Percentiles rank a stretch among this genome's conserved stretches.
phyloP scores from a whole-genome alignment of 352 stramenopile species.

The Phytophthora aleatoria region DNA sequence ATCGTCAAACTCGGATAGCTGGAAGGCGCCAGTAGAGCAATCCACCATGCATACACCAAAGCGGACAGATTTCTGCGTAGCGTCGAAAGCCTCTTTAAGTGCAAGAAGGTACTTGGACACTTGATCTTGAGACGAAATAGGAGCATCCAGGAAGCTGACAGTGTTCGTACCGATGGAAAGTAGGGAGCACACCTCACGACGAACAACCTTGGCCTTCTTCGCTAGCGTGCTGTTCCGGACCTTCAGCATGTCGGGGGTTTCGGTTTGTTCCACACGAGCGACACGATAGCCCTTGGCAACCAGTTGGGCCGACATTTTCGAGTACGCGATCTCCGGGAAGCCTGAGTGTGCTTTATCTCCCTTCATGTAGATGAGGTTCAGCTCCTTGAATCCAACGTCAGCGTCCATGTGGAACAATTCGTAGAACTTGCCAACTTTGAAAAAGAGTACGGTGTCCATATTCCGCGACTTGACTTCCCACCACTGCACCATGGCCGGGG shows the following conservation, averaged over 20 bases:
- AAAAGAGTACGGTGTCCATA: conserved; percentile 98
- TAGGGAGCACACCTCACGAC: conserved; percentile 96
- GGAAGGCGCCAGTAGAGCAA: conserved; percentile 92
- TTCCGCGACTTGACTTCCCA: conserved; percentile 98
- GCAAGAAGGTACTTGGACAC: conserved; percentile 65
- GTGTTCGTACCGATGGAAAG: conserved; percentile 96
- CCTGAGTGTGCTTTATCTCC: conserved; percentile 96
- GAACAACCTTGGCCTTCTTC: conserved; percentile 89
- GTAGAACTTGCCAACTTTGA: conserved; percentile 99
- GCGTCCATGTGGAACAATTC: conserved; percentile 98
- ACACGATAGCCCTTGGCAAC: conserved; percentile 97
- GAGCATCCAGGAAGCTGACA: conserved; percentile 93
- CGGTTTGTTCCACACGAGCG: conserved; percentile 98
- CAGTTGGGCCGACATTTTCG: conserved; percentile 94
- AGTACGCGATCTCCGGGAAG: conserved; percentile 98
- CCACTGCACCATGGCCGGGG: conserved; percentile 97
- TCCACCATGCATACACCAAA: conserved; percentile 97
- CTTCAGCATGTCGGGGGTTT: conserved; percentile 98
- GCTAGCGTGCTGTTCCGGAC: conserved; percentile 84
- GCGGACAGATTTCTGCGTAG: conserved; percentile 44
- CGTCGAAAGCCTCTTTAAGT: conserved; percentile 79
- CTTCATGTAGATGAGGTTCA: conserved; percentile 99
- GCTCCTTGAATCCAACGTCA: conserved; percentile 95
- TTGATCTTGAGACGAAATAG: conserved; percentile 57
- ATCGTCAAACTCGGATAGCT: conserved; percentile 98